Percentiles rank a stretch among this genome's conserved stretches.
Conservation (phyloP, 139 green algal species). For the Diplosphaera chodatii region DNA sequence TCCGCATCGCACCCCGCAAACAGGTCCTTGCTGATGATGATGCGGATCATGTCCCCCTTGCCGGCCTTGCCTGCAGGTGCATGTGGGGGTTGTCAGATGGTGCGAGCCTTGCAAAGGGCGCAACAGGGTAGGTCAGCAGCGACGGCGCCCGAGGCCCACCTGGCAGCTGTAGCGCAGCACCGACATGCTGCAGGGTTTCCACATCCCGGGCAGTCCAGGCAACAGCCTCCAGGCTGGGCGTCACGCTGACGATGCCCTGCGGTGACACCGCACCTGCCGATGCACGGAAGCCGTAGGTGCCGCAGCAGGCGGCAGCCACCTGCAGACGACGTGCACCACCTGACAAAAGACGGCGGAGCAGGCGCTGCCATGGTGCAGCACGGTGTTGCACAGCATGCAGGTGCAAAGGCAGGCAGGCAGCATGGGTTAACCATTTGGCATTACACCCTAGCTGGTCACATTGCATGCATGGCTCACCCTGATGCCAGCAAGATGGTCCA, state of each 20-base stretch:
- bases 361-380: no score
- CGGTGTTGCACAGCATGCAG: no score
- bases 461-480: no score
- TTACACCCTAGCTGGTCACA: no score
- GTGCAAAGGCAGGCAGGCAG: no score
- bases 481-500: slow-evolving; percentile 15
- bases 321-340: no score
- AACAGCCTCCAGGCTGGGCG: slow-evolving; percentile 11
- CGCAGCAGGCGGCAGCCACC: slow-evolving; percentile 14
- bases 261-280: not conserved
- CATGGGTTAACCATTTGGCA: no score
- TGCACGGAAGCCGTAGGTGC: slow-evolving; percentile 3
- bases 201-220: not conserved
- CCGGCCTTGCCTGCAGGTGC: not conserved
- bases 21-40: slow-evolving; percentile 16
- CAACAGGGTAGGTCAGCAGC: no score
- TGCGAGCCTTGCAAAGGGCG: no score
- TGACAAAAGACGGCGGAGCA: no score
- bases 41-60: slow-evolving; percentile 10
- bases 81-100: no score
- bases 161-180: slow-evolving; percentile 6
- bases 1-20: slow-evolving; percentile 1
- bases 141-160: no score
- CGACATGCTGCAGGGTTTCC: not conserved
- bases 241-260: not conserved